A percentile compares a stretch with the other conserved stretches of the same genome.
phyloP scores from a whole-genome alignment of 768 basidiomycete genomes.

The Exidia glandulosa region DNA sequence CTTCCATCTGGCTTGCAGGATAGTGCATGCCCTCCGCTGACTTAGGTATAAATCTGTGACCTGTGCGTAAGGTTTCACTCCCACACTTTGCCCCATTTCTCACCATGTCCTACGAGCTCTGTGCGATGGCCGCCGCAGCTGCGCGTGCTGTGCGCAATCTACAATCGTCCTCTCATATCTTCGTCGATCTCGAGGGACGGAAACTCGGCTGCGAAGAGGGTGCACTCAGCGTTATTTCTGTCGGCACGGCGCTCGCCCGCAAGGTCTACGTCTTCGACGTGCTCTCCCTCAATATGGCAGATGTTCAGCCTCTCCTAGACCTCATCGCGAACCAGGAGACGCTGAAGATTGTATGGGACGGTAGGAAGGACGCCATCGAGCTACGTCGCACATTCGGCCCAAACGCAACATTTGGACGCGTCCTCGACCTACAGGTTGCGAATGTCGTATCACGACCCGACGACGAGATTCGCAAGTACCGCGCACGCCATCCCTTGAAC shows the following conservation, averaged over 20 bases:
- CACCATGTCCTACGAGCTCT: too few species aligned
- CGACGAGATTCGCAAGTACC: too few species aligned
- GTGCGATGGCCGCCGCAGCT: too few species aligned
- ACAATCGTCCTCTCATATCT: conserved; percentile 6
- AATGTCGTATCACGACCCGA: too few species aligned
- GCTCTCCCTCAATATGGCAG: conserved; percentile 11
- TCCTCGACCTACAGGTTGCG: conserved; percentile 33
- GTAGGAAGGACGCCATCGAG: conserved; percentile 30
- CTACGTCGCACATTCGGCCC: conserved; percentile 18
- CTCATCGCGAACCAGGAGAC: conserved; percentile 19
- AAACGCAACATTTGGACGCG: conserved; percentile 18
- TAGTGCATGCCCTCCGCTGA: too few species aligned
- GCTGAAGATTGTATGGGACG: conserved; percentile 33
- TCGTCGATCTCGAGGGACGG: conserved; percentile 31
- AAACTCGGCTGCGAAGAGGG: conserved; percentile 22
- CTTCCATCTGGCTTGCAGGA: too few species aligned
- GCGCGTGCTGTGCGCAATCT: conserved; percentile 3
- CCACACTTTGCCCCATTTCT: too few species aligned
- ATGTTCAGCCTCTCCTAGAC: conserved; percentile 17
- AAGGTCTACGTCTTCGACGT: conserved; percentile 28
- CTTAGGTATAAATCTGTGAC: too few species aligned
- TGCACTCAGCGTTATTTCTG: conserved; percentile 24
- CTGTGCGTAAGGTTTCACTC: too few species aligned
- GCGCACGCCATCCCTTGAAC: too few species aligned
- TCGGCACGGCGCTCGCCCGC: conserved; percentile 21